Conservation (phyloP, 164 flowering plant species). For the Santalum album region DNA sequence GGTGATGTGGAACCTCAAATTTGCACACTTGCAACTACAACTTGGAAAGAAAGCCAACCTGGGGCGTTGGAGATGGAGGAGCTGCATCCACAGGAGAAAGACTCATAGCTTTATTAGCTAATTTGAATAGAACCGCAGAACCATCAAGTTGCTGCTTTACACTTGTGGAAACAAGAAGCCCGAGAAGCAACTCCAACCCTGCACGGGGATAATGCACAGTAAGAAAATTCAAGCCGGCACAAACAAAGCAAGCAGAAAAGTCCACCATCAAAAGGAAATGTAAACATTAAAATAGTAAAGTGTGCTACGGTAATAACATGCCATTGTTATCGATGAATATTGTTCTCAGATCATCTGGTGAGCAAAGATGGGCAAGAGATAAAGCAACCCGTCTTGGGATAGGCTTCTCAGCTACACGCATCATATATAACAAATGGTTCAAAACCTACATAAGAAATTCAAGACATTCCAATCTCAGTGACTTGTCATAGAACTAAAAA, state of each 20-base stretch:
- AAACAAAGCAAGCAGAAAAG: not conserved
- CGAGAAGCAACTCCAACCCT: constrained; percentile 85
- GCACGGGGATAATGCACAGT: constrained; percentile 5
- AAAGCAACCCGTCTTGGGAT: constrained; percentile 82
- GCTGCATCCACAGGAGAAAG: constrained; percentile 90
- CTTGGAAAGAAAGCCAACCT: constrained; percentile 36
- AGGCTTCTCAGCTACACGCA: constrained; percentile 67
- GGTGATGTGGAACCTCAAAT: too few relatives aligned
- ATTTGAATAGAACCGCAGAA: constrained; percentile 65
- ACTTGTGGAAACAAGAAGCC: constrained; percentile 63
- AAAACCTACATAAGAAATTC: constrained; percentile 44
- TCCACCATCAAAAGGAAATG: not conserved
- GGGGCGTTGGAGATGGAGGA: constrained; percentile 91
- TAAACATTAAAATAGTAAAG: not conserved
- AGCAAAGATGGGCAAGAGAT: constrained; percentile 96
- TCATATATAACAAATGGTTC: constrained; percentile 68
- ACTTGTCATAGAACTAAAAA: not conserved
- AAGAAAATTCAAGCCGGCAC: not conserved
- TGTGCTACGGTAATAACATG: constrained; percentile 14
- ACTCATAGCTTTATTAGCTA: constrained; percentile 71
- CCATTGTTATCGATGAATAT: constrained; percentile 85
- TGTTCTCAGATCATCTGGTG: constrained; percentile 72
- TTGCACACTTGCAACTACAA: too few relatives aligned
- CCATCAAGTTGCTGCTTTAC: constrained; percentile 78
- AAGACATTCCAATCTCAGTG: not conserved